A percentile compares a stretch with the other conserved stretches of the same genome.
Conservation (phyloP, 169 alveolate genomes). For the Cryptosporidium sp. region DNA sequence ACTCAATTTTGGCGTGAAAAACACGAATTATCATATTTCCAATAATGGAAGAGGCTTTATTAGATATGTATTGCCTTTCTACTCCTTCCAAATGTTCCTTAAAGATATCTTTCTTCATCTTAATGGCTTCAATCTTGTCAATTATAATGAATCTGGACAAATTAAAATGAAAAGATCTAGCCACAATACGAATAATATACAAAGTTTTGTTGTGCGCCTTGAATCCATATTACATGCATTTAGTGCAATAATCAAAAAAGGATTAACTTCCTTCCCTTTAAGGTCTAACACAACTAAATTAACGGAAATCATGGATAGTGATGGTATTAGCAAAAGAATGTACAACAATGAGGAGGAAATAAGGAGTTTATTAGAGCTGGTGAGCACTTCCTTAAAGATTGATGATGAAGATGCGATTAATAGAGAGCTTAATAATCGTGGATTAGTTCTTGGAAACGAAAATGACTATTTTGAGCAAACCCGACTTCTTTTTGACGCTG, state of each 20-base stretch:
- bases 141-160: neutral
- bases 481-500: constrained; percentile 40
- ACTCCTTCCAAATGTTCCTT: constrained; percentile 48
- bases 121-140: neutral
- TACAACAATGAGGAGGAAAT: constrained; percentile 9
- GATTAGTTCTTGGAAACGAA: neutral
- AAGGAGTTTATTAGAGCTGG: neutral
- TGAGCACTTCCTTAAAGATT: neutral
- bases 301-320: neutral
- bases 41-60: neutral
- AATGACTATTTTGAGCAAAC: constrained; percentile 22
- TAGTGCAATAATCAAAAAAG: constrained; percentile 51
- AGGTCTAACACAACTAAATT: no score
- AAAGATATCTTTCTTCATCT: constrained; percentile 20
- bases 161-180: neutral
- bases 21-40: neutral
- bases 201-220: neutral
- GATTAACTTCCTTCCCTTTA: neutral
- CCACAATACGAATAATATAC: neutral
- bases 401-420: constrained; percentile 31
- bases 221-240: constrained; percentile 61
- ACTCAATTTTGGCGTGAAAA: neutral
- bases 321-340: neutral
- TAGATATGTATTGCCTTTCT: constrained; percentile 28
- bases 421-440: neutral